Percentiles rank a stretch among this genome's conserved stretches.
Conservation (phyloP, 2,329 filamentous ascomycete species). For the Daldinia sp. region DNA sequence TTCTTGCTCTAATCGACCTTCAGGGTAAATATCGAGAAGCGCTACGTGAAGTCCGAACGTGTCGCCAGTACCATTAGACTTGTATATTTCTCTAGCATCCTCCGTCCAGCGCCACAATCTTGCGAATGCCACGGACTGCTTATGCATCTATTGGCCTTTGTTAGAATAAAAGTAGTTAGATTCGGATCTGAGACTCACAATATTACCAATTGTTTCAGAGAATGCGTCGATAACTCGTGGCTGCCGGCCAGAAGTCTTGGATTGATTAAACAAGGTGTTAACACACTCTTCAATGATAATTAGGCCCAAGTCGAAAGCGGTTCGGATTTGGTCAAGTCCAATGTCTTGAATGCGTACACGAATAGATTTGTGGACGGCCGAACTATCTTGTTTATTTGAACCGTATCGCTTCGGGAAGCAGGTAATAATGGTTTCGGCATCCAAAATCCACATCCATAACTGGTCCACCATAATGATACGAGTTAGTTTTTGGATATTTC, state of each 20-base stretch:
- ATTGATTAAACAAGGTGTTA: slow-evolving; percentile 52
- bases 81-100: slow-evolving; percentile 36
- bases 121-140: slow-evolving; percentile 51
- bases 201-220: slow-evolving; percentile 51
- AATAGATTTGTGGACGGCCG: slow-evolving; percentile 53
- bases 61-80: slow-evolving; percentile 31
- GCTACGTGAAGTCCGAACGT: slow-evolving; percentile 41
- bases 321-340: slow-evolving; percentile 44
- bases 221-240: slow-evolving; percentile 55
- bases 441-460: slow-evolving; percentile 55
- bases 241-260: slow-evolving; percentile 43
- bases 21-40: slow-evolving; percentile 53
- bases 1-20: slow-evolving; percentile 54
- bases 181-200: slow-evolving; percentile 46
- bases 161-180: neutral
- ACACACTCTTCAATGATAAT: slow-evolving; percentile 54
- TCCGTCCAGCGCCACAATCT: slow-evolving; percentile 51
- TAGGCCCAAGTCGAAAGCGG: slow-evolving; percentile 53
- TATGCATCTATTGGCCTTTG: slow-evolving; percentile 43
- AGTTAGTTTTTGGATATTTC: slow-evolving; percentile 34
- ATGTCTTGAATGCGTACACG: slow-evolving; percentile 44
- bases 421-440: slow-evolving; percentile 50
- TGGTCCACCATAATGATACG: slow-evolving; percentile 55
- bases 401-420: slow-evolving; percentile 55
- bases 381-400: slow-evolving; percentile 50